phyloP scores from a whole-genome alignment of 2,329 filamentous ascomycete genomes.

The Fusarium sterilihyphosum region DNA sequence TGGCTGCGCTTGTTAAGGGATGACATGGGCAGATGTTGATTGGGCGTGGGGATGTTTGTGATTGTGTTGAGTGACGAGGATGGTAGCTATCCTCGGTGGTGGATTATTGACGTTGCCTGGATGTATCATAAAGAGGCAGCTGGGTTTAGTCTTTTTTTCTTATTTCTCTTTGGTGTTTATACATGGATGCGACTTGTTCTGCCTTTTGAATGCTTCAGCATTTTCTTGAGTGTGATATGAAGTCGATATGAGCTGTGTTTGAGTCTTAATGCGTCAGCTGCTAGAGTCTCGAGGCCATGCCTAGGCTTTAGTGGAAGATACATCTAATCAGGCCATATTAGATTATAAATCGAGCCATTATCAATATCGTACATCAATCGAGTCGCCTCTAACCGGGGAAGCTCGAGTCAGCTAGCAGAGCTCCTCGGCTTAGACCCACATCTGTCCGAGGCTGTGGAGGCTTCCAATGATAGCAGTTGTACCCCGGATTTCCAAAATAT shows the following conservation, averaged over 20 bases:
- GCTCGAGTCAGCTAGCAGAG: constrained; percentile 7
- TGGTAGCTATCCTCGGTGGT: constrained; percentile 16
- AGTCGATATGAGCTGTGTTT: background rate
- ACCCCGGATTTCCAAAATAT: constrained; percentile 40
- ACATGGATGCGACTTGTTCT: constrained; percentile 37
- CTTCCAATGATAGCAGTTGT: constrained; percentile 24
- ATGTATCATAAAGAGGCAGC: constrained; percentile 42
- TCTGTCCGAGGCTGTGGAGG: constrained; percentile 31
- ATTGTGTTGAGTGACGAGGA: constrained; percentile 15
- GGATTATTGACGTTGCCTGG: constrained; percentile 40
- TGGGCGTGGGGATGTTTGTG: constrained; percentile 17
- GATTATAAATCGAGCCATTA: background rate
- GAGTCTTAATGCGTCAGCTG: background rate
- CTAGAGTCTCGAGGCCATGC: background rate
- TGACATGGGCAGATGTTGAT: constrained; percentile 5
- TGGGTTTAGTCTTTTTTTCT: constrained; percentile 16
- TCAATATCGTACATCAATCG: background rate
- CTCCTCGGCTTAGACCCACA: constrained; percentile 31
- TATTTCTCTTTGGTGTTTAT: constrained; percentile 38
- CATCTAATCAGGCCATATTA: background rate
- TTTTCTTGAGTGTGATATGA: background rate
- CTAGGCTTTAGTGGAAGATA: background rate
- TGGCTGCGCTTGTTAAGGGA: constrained; percentile 85
- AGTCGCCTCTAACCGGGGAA: constrained; percentile 14
- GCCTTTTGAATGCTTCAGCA: constrained; percentile 1